Evolutionary conservation across 371 early-diverging fungal species (phyloP), one percentile per base, ranked within the genome.

Genomic region (Cokeromyces recurvatus): DNA sequence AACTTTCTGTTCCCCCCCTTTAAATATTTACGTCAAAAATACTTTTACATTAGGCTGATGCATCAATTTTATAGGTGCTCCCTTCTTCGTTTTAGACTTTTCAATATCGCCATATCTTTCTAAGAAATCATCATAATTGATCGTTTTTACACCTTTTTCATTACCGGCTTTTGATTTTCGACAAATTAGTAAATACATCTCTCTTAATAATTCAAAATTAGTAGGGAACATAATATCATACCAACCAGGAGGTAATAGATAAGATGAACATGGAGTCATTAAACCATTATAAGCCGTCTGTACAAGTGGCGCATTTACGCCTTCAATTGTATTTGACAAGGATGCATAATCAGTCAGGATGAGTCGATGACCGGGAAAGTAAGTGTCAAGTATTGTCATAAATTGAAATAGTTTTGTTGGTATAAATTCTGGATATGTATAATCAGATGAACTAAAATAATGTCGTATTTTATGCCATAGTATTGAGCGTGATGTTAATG

Each of bases 141-240:
- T 51, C 9, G 94, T 82, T 44, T 74, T 64, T 38, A 77, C 74
- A 1, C 53, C 57, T 45, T 68, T 73, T 31, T 66, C 72, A 45
- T 70, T 50, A 20, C 64, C 61, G 14, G 71, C 66, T 8, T 66
- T 44, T 0, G 73, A 37, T 1, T 74, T 67, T 23, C 80, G 77
- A 56, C 86, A 82, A 2, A 89, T 72, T 4, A 66, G 41, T 8
- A 73, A 53, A 66, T 98, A 94, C 71, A 96, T 71, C 22, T 84
- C 82, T 45, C 68, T 61, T 53, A 94, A 53, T 20, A 92, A 64
- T 57, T 90, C 91, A 74, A 95, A 97, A 62, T 98, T 85, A 19
- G 95, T 95, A 4, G 98, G 97, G 67, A 96, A 98, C 60, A 98
- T 94, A 24, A 96, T 95, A 62, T 98, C 98, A 63, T 95, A 96